Evolutionary conservation across 768 basidiomycete genomes (phyloP), one percentile per base, ranked within the genome.

Genomic region (Leccinum olivaceopallidum): DNA sequence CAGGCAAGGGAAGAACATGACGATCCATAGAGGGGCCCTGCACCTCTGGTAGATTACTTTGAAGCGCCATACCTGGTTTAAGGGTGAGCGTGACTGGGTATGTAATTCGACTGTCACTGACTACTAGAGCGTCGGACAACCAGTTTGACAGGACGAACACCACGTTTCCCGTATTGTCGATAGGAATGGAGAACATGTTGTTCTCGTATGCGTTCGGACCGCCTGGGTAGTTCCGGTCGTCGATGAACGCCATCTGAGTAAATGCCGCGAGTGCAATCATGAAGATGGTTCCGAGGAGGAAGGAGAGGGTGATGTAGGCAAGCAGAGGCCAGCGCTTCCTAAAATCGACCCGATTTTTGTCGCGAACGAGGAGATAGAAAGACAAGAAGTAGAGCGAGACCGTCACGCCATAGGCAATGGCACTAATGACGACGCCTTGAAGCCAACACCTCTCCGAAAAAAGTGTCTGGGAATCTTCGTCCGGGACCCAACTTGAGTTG

Each of bases 141-240:
- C 39, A 42, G 9, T n/a, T 42, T 18, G 39, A 42, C 69, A 42
- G 12, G 59, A 61, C n/a, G 69, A 49, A 60, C 64, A 51, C 52
- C 0, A 2, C 60, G 14, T 67, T 70, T 2, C 65, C 67, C 2
- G 36, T 8, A 14, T 60, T 14, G 22, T 63, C 62, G 5, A 69
- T 28, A 20, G 71, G 71, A 18, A 66, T 61, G 10, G 62, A 63
- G 57, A 64, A 76, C 56, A 61, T 59, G 3, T 55, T n/a, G 8
- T 60, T 56, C 20, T 66, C 66, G 36, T 18, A 42, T n/a, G 18
- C 39, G 9, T n/a, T 42, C 7, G 39, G 39, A n/a, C 39, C 39
- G 7, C 39, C 39, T 4, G 39, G 39, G 39, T 42, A 42, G 39
- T 42, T 42, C 8, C 39, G 7, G 9, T 42, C 18, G 39, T 42